Evolutionary conservation across 169 alveolate genomes (phyloP).

Genomic region (Plasmodium chabaudi): DNA sequence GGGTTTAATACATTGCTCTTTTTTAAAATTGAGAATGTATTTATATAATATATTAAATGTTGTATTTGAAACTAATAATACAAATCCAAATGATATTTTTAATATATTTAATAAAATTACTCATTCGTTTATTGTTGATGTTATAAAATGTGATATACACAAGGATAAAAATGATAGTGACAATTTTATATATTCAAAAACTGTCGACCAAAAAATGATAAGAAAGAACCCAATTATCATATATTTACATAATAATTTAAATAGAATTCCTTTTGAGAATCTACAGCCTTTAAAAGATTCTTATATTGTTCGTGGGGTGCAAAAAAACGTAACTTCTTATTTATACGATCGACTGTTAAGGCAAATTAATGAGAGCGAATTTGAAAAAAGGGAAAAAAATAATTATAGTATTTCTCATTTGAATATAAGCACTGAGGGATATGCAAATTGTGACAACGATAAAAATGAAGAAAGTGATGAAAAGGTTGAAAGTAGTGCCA

Average conservation of each 20-base stretch:
- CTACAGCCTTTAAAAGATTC: slow-evolving; percentile 69
- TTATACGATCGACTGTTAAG: slow-evolving; percentile 48
- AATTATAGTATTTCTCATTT: no score
- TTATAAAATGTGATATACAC: slow-evolving; percentile 21
- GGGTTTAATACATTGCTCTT: slow-evolving; percentile 60
- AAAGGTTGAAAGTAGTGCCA: background rate
- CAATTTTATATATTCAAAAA: slow-evolving; percentile 47
- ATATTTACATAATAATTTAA: slow-evolving; percentile 58
- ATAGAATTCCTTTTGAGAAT: slow-evolving; percentile 72
- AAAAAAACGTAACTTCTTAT: slow-evolving; percentile 50
- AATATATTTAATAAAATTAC: slow-evolving; percentile 52
- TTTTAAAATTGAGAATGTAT: slow-evolving; percentile 71
- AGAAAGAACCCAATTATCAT: slow-evolving; percentile 69
- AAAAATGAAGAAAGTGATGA: background rate
- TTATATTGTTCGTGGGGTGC: slow-evolving; percentile 61
- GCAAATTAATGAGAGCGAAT: slow-evolving; percentile 21
- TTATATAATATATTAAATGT: slow-evolving; percentile 64
- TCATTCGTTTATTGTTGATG: slow-evolving; percentile 54
- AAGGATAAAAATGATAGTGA: slow-evolving; percentile 32
- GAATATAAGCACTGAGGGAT: background rate
- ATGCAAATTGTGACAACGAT: background rate
- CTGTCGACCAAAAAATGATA: slow-evolving; percentile 15
- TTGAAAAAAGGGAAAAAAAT: background rate
- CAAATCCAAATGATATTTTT: slow-evolving; percentile 38
- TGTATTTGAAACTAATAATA: slow-evolving; percentile 36